Evolutionary conservation across 2,329 filamentous ascomycete genomes (phyloP).

Genomic region (Trichocomaceae sp.): DNA sequence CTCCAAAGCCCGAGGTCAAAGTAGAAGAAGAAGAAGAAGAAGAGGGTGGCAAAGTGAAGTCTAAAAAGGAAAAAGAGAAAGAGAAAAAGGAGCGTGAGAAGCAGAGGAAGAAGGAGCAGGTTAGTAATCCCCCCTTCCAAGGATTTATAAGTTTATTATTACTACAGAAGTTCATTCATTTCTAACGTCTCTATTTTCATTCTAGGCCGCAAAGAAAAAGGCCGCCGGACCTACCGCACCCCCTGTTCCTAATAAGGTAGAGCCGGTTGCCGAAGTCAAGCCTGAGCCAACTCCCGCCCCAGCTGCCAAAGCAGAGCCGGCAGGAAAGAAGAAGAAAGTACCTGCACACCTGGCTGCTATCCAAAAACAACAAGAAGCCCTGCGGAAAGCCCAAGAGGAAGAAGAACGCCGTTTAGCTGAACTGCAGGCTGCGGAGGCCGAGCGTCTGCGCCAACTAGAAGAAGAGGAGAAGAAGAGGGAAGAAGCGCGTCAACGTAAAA

Average conservation of each 20-base stretch:
- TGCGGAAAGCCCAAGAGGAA: slow-evolving; percentile 42
- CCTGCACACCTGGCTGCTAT: slow-evolving; percentile 49
- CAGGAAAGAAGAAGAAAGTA: slow-evolving; percentile 83
- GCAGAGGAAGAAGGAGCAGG: slow-evolving; percentile 96
- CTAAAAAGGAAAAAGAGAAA: slow-evolving; percentile 98
- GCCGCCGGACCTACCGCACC: slow-evolving; percentile 31
- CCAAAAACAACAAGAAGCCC: slow-evolving; percentile 44
- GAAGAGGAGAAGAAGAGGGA: slow-evolving; percentile 44
- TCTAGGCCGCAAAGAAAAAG: slow-evolving; percentile 79
- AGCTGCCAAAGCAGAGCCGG: slow-evolving; percentile 52
- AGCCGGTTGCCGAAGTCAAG: slow-evolving; percentile 52
- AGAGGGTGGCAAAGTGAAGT: slow-evolving; percentile 66
- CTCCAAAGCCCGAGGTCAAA: slow-evolving; percentile 33
- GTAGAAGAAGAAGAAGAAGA: slow-evolving; percentile 41
- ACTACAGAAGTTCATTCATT: background rate
- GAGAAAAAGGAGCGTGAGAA: slow-evolving; percentile 98
- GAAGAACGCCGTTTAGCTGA: slow-evolving; percentile 36
- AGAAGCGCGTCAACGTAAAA: slow-evolving; percentile 41
- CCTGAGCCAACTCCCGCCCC: slow-evolving; percentile 74
- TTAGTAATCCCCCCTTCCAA: slow-evolving; percentile 34
- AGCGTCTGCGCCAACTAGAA: slow-evolving; percentile 29
- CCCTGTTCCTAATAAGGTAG: slow-evolving; percentile 47
- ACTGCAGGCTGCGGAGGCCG: slow-evolving; percentile 33
- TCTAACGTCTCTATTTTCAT: background rate
- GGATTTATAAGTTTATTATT: background rate